Evolutionary conservation across 1,284 basidiomycete species (phyloP).

Genomic region (Fomitopsis palustris): DNA sequence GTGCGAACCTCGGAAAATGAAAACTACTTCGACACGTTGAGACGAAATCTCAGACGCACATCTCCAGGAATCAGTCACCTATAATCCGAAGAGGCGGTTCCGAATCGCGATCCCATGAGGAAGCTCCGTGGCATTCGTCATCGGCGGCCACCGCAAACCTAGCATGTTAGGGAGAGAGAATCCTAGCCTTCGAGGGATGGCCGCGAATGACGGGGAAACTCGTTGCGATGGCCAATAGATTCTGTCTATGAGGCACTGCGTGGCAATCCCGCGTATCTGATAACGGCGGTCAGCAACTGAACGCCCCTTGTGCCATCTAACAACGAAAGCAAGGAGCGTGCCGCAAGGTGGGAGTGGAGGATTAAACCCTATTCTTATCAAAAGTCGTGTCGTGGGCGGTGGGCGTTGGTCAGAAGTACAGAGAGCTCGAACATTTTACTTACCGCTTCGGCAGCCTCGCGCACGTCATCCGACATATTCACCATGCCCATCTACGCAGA

Average conservation of each 20-base stretch:
- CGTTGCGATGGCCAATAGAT: neutral
- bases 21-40: slow-evolving; percentile 4
- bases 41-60: slow-evolving; percentile 1
- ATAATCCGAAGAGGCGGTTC: slow-evolving; percentile 4
- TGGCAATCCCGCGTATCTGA: slow-evolving; percentile 7
- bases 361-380: slow-evolving; percentile 8
- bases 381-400: neutral
- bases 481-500: slow-evolving; percentile 2
- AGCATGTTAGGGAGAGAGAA: neutral
- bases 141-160: slow-evolving; percentile 1
- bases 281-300: slow-evolving; percentile 2
- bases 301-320: neutral
- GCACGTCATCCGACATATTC: slow-evolving; percentile 1
- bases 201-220: neutral
- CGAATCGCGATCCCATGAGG: slow-evolving; percentile 1
- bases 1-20: slow-evolving; percentile 8
- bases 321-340: neutral
- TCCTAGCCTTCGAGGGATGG: neutral
- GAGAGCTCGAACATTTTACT: neutral
- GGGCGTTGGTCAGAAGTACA: neutral
- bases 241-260: neutral
- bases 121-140: slow-evolving; percentile 3
- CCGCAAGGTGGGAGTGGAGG: neutral
- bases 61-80: slow-evolving; percentile 5
- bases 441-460: neutral